These are phyloP conservation scores for Coemansia sp. DNA, from an alignment of 192 early-diverging fungal genomes.

Conservation along the genomic window DNA sequence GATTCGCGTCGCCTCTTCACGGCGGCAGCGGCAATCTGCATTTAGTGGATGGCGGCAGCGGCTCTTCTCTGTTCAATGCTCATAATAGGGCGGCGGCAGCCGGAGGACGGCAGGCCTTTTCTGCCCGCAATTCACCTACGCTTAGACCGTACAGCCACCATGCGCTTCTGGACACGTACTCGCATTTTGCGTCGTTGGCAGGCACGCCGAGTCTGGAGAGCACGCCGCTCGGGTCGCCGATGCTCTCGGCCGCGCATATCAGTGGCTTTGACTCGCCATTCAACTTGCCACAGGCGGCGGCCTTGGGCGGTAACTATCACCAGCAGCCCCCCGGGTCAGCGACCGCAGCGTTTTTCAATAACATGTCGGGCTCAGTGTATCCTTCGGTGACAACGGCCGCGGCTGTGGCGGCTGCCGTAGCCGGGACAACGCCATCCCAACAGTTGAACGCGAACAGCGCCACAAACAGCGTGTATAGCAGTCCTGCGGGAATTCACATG, in stretches of 20 bases:
- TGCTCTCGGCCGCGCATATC: constrained; percentile 44
- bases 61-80: neutral
- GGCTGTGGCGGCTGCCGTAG: constrained; percentile 12
- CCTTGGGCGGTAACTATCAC: neutral
- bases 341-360: neutral
- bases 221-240: constrained; percentile 49
- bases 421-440: neutral
- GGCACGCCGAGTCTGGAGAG: constrained; percentile 49
- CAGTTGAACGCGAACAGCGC: constrained; percentile 6
- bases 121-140: constrained; percentile 51
- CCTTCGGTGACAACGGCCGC: constrained; percentile 9
- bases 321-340: neutral
- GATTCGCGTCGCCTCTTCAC: constrained; percentile 27
- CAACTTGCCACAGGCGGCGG: constrained; percentile 35
- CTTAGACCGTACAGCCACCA: constrained; percentile 32
- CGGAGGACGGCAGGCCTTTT: constrained; percentile 41
- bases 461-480: constrained; percentile 2
- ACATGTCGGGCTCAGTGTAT: neutral
- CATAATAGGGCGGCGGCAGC: neutral
- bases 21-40: constrained; percentile 2
- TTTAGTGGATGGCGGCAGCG: constrained; percentile 6
- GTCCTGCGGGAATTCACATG: constrained; percentile 1
- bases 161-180: constrained; percentile 45
- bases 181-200: constrained; percentile 52
- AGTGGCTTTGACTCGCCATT: constrained; percentile 49